A percentile compares a stretch with the other conserved stretches of the same genome.
Evolutionary conservation across 1,139 yeast species (phyloP).

Genomic region (Candida mesenterica): DNA sequence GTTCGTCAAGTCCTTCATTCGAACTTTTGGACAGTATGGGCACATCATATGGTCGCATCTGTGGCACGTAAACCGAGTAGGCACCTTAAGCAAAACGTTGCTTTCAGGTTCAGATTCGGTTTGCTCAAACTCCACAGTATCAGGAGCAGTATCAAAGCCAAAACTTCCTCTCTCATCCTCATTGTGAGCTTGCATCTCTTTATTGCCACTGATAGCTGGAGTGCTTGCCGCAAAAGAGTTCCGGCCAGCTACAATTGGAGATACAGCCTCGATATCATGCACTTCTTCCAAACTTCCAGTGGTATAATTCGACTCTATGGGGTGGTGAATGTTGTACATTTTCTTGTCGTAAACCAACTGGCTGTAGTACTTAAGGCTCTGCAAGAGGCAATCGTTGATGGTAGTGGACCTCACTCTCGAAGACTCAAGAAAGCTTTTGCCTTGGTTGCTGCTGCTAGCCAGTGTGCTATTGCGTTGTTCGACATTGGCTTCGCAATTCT

Average conservation of each 20-base stretch:
- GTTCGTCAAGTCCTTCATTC: conserved; percentile 35
- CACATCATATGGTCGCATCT: conserved; percentile 56
- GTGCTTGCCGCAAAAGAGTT: too few relatives aligned
- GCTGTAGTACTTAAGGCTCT: conserved; percentile 29
- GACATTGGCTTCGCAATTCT: conserved; percentile 13
- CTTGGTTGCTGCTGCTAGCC: background rate
- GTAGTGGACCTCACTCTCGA: conserved; percentile 2
- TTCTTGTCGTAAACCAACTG: conserved; percentile 25
- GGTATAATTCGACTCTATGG: background rate
- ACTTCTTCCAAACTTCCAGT: background rate
- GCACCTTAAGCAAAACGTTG: conserved; percentile 11
- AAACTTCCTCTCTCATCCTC: too few relatives aligned
- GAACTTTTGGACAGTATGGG: conserved; percentile 48
- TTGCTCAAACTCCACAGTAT: too few relatives aligned
- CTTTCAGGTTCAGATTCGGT: conserved; percentile 2
- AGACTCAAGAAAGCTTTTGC: background rate
- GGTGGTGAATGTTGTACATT: background rate
- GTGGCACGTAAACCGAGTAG: conserved; percentile 43
- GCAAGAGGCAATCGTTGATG: conserved; percentile 12
- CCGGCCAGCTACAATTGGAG: background rate
- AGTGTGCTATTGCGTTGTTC: background rate
- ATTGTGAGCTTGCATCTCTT: too few relatives aligned
- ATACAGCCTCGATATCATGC: background rate
- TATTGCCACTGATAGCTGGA: too few relatives aligned
- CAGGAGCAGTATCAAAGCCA: too few relatives aligned